Conservation (phyloP, 129 eudicot genomes). For the sunflower (Helianthus annuus) region HanXRQr2.0-SUNRISE NC_035446.2:160390871-160391370, state of each 20-base stretch:
- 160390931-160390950: constrained; percentile 72
- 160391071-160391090: constrained; percentile 88
- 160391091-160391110: constrained; percentile 64
- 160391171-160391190: constrained; percentile 90
- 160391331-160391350: constrained; percentile 76
- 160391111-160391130: constrained; percentile 65
- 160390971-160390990: constrained; percentile 66
- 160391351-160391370: constrained; percentile 81
- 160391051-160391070: constrained; percentile 82
- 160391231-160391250: constrained; percentile 50
- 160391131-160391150: constrained; percentile 74
- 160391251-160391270: neutral
- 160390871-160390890: constrained; percentile 77
- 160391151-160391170: constrained; percentile 92
- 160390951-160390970: constrained; percentile 77
- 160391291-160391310: constrained; percentile 13
- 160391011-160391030: constrained; percentile 89
- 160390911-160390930: constrained; percentile 76
- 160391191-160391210: constrained; percentile 90
- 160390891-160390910: constrained; percentile 49
- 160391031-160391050: constrained; percentile 99
- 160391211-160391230: constrained; percentile 92
- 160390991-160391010: constrained; percentile 84
- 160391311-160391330: constrained; percentile 68
- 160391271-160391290: neutral